These are phyloP conservation scores for Hortiboletus flavorubellus DNA, from an alignment of 768 basidiomycete genomes.

Conservation along the genomic window DNA sequence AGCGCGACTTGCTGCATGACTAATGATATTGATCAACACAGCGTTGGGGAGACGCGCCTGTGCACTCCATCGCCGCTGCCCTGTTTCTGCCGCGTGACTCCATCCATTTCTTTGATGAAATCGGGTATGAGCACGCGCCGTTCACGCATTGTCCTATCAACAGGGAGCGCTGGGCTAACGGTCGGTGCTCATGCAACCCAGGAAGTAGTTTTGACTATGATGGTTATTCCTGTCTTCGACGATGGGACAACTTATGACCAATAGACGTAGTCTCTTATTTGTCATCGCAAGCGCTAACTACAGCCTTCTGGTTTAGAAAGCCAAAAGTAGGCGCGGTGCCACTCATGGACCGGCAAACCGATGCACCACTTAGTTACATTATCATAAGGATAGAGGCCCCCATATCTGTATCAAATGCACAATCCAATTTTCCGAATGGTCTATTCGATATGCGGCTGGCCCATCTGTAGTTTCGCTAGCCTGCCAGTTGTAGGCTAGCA, in stretches of 20 bases:
- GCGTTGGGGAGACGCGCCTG: slow-evolving; percentile 94
- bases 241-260: slow-evolving; percentile 18
- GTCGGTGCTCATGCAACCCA: slow-evolving; percentile 26
- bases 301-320: neutral
- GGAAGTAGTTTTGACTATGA: slow-evolving; percentile 25
- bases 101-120: slow-evolving; percentile 94
- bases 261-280: neutral
- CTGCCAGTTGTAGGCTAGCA: too few species aligned
- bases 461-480: too few species aligned
- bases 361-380: neutral
- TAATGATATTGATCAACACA: slow-evolving; percentile 23
- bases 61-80: slow-evolving; percentile 89
- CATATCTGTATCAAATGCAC: slow-evolving; percentile 5
- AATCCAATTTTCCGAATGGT: neutral
- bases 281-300: neutral
- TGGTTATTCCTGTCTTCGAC: slow-evolving; percentile 26
- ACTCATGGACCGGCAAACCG: neutral
- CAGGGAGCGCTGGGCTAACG: slow-evolving; percentile 17
- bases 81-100: slow-evolving; percentile 85
- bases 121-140: slow-evolving; percentile 45
- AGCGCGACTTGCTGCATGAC: too few species aligned
- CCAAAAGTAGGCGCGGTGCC: neutral
- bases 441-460: neutral
- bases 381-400: neutral
- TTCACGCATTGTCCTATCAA: slow-evolving; percentile 26